Evolutionary conservation across 2,329 filamentous ascomycete species (phyloP).

Genomic region (Fusarium ramigenum): DNA sequence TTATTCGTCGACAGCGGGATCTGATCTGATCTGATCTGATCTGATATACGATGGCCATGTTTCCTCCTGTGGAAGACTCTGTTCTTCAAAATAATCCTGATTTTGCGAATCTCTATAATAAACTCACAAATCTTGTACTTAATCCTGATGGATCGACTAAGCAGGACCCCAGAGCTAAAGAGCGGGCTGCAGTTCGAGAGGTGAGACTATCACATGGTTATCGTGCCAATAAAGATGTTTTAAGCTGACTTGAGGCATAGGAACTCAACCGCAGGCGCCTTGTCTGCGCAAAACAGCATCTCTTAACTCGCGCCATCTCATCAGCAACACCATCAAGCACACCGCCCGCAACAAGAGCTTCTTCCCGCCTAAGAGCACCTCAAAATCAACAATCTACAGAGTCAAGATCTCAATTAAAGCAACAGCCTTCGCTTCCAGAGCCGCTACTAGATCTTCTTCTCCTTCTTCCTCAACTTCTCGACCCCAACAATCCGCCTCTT

Average conservation of each 20-base stretch:
- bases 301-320: conserved; percentile 61
- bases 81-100: conserved; percentile 66
- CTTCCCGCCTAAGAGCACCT: conserved; percentile 40
- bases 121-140: conserved; percentile 62
- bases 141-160: conserved; percentile 68
- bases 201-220: conserved; percentile 48
- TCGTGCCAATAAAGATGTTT: background rate
- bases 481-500: conserved; percentile 47
- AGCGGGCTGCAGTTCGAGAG: conserved; percentile 59
- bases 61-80: conserved; percentile 66
- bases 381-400: conserved; percentile 32
- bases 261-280: conserved; percentile 61
- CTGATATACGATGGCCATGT: conserved; percentile 52
- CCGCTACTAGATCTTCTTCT: conserved; percentile 64
- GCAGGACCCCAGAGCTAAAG: conserved; percentile 58
- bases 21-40: background rate
- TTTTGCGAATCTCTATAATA: conserved; percentile 67
- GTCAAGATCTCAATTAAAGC: conserved; percentile 31
- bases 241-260: conserved; percentile 44
- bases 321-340: conserved; percentile 51
- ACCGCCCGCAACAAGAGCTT: conserved; percentile 33
- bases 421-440: conserved; percentile 47
- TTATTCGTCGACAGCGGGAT: background rate
- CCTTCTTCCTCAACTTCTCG: conserved; percentile 61
- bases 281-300: conserved; percentile 58